These are phyloP conservation scores for Alternaria viburni DNA, from an alignment of 2,329 filamentous ascomycete genomes.

Conservation along the genomic window DNA sequence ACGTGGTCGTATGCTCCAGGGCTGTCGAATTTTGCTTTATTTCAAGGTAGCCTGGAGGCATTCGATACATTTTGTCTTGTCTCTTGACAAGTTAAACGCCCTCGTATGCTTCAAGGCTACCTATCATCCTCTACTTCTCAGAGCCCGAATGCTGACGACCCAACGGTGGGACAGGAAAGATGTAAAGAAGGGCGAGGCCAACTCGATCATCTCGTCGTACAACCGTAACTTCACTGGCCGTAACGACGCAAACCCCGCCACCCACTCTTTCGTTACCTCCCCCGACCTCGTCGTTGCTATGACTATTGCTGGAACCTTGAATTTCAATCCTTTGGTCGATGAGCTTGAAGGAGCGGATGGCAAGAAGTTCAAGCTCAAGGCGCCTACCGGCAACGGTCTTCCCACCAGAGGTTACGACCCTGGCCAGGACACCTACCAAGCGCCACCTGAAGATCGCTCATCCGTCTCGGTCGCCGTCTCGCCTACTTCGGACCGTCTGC, in stretches of 20 bases:
- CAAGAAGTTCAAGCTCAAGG: constrained; percentile 89
- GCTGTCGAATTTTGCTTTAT: no score
- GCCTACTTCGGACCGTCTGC: constrained; percentile 90
- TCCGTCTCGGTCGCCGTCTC: constrained; percentile 80
- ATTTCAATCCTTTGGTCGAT: constrained; percentile 96
- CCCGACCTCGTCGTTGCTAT: constrained; percentile 89
- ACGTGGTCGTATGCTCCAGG: not conserved
- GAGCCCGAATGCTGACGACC: no score
- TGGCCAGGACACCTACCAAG: constrained; percentile 93
- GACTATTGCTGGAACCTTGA: constrained; percentile 80
- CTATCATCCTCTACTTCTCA: no score
- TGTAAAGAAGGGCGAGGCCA: constrained; percentile 92
- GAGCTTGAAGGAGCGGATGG: constrained; percentile 92
- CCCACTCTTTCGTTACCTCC: constrained; percentile 90
- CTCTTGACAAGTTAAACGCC: no score
- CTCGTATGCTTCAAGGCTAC: no score
- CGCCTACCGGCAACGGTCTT: constrained; percentile 81
- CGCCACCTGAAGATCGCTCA: constrained; percentile 80
- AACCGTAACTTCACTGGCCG: constrained; percentile 99
- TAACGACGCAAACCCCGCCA: constrained; percentile 94
- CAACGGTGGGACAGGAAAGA: no score
- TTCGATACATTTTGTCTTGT: no score
- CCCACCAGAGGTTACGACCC: constrained; percentile 85
- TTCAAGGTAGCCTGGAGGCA: no score
- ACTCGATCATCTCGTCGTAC: constrained; percentile 98